Conservation (phyloP, 805 yeast species). For the Kodamaea nitidulidarum region DNA sequence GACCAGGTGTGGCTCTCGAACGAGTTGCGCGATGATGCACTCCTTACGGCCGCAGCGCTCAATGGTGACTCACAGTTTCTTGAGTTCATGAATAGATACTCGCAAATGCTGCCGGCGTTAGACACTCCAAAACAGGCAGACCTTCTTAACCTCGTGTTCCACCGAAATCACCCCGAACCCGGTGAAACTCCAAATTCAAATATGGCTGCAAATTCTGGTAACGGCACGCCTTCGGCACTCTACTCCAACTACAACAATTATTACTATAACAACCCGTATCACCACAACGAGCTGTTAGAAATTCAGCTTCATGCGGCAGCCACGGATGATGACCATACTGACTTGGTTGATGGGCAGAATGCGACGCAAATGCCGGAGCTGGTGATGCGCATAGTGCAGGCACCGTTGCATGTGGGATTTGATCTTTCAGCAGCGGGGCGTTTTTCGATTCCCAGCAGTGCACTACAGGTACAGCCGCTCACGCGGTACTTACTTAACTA, state of each 20-base stretch:
- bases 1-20: slow-evolving; percentile 68
- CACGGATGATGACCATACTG: slow-evolving; percentile 29
- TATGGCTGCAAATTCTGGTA: slow-evolving; percentile 1
- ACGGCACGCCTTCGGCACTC: slow-evolving; percentile 22
- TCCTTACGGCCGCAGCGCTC: slow-evolving; percentile 68
- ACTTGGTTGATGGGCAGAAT: slow-evolving; percentile 25
- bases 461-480: slow-evolving; percentile 62
- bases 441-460: slow-evolving; percentile 51
- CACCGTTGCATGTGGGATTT: slow-evolving; percentile 38
- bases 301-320: slow-evolving; percentile 41
- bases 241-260: slow-evolving; percentile 38
- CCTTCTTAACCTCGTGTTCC: slow-evolving; percentile 51
- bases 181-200: slow-evolving; percentile 4
- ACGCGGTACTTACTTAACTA: slow-evolving; percentile 69
- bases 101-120: slow-evolving; percentile 10
- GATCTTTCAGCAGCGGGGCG: slow-evolving; percentile 23
- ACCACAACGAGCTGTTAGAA: slow-evolving; percentile 33
- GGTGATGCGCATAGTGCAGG: slow-evolving; percentile 48
- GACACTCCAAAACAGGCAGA: slow-evolving; percentile 32
- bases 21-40: slow-evolving; percentile 67
- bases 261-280: slow-evolving; percentile 38
- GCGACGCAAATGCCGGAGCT: slow-evolving; percentile 48
- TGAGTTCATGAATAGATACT: slow-evolving; percentile 42
- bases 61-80: slow-evolving; percentile 57
- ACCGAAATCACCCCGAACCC: slow-evolving; percentile 31